phyloP scores from a whole-genome alignment of 78 protist genomes.

The Pigoraptor vietnamica region DNA sequence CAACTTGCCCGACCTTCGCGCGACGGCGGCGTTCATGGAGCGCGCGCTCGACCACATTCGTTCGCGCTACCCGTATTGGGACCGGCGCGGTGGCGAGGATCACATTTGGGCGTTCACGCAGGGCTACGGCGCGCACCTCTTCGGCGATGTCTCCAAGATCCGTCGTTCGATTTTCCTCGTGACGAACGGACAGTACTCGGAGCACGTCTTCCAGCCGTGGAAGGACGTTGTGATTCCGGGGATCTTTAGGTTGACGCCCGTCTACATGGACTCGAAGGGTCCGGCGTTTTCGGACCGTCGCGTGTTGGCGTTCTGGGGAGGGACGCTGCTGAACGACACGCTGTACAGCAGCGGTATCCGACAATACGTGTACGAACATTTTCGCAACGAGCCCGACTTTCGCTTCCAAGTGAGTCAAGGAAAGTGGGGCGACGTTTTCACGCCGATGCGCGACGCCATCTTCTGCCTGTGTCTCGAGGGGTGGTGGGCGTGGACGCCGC shows the following conservation, averaged over 20 bases:
- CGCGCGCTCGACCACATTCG: not conserved
- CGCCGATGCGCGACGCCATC: not conserved
- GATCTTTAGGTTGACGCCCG: not conserved
- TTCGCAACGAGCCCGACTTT: not conserved
- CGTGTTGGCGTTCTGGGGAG: not conserved
- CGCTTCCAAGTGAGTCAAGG: not conserved
- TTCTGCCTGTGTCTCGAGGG: constrained; percentile 26
- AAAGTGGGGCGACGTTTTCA: not conserved
- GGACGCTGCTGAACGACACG: not conserved
- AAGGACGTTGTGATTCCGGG: not conserved
- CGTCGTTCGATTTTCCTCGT: not conserved
- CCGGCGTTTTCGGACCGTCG: not conserved
- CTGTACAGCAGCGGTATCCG: not conserved
- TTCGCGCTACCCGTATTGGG: not conserved
- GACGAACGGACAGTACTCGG: not conserved
- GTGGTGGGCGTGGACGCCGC: constrained; percentile 10
- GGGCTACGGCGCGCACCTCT: not conserved
- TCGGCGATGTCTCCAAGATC: not conserved
- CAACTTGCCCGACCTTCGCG: not conserved
- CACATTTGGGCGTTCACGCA: not conserved
- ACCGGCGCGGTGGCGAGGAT: not conserved
- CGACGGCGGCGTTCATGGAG: not conserved
- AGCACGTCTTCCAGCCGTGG: not conserved
- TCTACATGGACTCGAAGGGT: not conserved
- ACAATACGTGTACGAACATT: not conserved